Evolutionary conservation across 441 rosid species (phyloP), one percentile per base, ranked within the genome.

Genomic region (Pelargonium citronellum): DNA sequence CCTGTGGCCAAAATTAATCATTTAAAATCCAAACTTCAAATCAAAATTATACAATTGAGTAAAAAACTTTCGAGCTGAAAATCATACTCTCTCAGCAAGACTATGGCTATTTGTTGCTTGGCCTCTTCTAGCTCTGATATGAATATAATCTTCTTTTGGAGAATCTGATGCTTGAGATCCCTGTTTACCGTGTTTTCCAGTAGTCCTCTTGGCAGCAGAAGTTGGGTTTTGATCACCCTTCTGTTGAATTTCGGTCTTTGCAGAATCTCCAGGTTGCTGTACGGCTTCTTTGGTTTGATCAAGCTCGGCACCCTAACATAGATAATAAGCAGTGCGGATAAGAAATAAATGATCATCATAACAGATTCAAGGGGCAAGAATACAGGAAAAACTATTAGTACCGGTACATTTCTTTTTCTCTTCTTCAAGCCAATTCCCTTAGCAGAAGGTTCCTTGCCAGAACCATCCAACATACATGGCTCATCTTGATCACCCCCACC

Each of bases 41-140:
- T 68, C 4, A 30, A 30, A 30, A 30, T 30, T 65, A 57, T 73
- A 69, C 66, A 60, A 66, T 22, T 49, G 37, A 67, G 70, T 20
- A 68, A 64, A 77, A 62, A 47, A 65, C 60, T 67, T 64, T 17
- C 30, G 51, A 12, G 60, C 51, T 67, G 20, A 65, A 77, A 74
- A 64, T 64, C 74, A 70, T 87, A 95, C 99, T 75, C 97, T 90
- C 82, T 94, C 99, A 22, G 99, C 99, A 64, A 95, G 97, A 90
- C 98, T 95, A 66, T 95, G 98, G 85, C 99, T 92, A 71, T 95
- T 89, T 61, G 99, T 95, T 57, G 99, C 99, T 79, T 95, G 99
- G 71, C 99, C 99, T 84, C 99, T 89, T 80, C 96, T 86, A 30
- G 98, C 99, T 80, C 99, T 76, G 67, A 95, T 83, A 73, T 95